Evolutionary conservation across 768 basidiomycete species (phyloP), one percentile per base, ranked within the genome.

Genomic region (Candolleomyces eurysporus): DNA sequence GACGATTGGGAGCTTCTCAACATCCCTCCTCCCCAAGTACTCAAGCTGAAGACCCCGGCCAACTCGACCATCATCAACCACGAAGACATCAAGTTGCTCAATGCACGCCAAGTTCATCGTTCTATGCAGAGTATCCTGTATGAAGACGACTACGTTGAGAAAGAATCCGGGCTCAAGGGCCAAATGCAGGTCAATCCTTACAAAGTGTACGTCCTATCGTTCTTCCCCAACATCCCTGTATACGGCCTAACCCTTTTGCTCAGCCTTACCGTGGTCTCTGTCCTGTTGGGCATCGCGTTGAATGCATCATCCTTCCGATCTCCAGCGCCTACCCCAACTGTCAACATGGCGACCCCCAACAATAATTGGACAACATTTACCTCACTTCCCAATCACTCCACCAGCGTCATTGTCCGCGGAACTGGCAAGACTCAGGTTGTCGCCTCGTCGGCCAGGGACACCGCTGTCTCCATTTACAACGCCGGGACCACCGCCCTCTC

Each of bases 221-320:
- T 32, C 63, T 42, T 45, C 55, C 46, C 57, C 51, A 61, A 48
- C 39, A 59, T 43, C 62, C 26, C 26, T 26, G 26, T 26, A 26
- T 50, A 65, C 66, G 50, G 13, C 57, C 39, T 57, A 64, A 46
- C 54, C 30, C 63, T 36, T n/a, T 36, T 45, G 61, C n/a, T 31
- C 7, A 91, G 90, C 52, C 81, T 91, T 62, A 87, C 89, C 0
- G 70, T 91, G 52, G 73, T 91, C 64, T 88, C 88, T 43, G 76
- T 91, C 43, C 78, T 91, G n/a, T 75, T 90, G 78, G 87, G 72
- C 39, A 84, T 83, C 48, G 75, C 86, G 11, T 78, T 84, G 69
- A 85, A 84, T 63, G 79, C 81, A 9, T 68, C 77, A 6, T 78
- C 84, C 70, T 78, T 76, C 19, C 65, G 75, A 4, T 65, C 74